Percentiles rank a stretch among this genome's conserved stretches.
Evolutionary conservation across 306 rosid species (phyloP).

Genomic region (Adenanthera pavonina): DNA sequence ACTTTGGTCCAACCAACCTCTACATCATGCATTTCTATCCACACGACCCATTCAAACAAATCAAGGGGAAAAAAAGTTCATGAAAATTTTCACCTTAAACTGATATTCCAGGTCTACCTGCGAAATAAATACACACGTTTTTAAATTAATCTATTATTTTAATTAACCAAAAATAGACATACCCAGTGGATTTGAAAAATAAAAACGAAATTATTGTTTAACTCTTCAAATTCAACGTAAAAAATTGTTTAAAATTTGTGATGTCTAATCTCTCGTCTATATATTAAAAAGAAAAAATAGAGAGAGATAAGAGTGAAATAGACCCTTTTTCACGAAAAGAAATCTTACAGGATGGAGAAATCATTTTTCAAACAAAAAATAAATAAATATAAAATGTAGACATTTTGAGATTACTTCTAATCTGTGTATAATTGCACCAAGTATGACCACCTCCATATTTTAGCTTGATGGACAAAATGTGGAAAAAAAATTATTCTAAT

Average conservation of each 20-base stretch:
- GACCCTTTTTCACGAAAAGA: background rate
- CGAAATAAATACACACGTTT: background rate
- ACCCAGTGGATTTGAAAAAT: background rate
- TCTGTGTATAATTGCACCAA: background rate
- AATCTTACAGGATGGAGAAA: background rate
- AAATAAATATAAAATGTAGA: background rate
- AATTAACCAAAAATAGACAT: background rate
- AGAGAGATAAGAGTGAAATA: background rate
- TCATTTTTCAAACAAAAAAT: background rate
- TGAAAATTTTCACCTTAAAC: background rate
- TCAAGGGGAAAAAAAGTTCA: background rate
- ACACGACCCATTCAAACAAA: background rate
- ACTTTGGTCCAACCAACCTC: constrained; percentile 33
- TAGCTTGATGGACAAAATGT: background rate
- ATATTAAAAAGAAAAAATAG: too few relatives aligned
- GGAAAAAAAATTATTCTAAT: background rate
- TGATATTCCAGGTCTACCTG: background rate
- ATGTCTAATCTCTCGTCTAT: too few relatives aligned
- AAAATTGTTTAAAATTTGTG: too few relatives aligned
- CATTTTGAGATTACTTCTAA: background rate
- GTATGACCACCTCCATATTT: background rate
- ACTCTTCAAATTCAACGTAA: too few relatives aligned
- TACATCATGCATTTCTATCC: background rate
- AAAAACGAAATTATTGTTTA: too few relatives aligned
- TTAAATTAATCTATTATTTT: background rate